Percentiles rank a stretch among this genome's conserved stretches.
Conservation (phyloP, 1,139 yeast species). For the Sugiyamaella xylanicola region DNA sequence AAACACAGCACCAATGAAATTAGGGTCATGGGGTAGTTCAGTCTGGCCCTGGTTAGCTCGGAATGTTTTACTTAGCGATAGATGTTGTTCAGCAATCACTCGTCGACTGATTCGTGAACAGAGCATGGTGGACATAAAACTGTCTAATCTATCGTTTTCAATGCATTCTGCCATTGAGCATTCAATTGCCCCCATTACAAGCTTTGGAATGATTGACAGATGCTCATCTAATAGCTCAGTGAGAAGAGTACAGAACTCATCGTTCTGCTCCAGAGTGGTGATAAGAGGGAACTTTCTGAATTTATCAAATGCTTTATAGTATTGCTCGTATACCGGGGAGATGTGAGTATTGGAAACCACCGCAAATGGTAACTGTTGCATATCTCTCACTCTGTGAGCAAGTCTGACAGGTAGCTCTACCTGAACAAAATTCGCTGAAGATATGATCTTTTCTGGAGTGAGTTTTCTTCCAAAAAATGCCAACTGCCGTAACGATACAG, state of each 20-base stretch:
- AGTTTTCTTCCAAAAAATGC: slow-evolving; percentile 86
- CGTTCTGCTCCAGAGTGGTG: slow-evolving; percentile 70
- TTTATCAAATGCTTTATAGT: slow-evolving; percentile 82
- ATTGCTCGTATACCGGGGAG: slow-evolving; percentile 84
- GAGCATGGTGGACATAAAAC: slow-evolving; percentile 71
- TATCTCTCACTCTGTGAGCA: slow-evolving; percentile 74
- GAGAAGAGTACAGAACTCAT: slow-evolving; percentile 64
- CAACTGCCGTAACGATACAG: slow-evolving; percentile 81
- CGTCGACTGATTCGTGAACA: slow-evolving; percentile 87
- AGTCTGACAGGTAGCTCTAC: slow-evolving; percentile 81
- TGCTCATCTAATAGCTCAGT: slow-evolving; percentile 69
- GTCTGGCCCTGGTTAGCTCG: slow-evolving; percentile 35
- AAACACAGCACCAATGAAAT: slow-evolving; percentile 85
- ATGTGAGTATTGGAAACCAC: slow-evolving; percentile 84
- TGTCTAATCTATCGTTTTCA: slow-evolving; percentile 66
- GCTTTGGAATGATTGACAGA: slow-evolving; percentile 75
- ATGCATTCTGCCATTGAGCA: slow-evolving; percentile 65
- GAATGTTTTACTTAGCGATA: slow-evolving; percentile 71
- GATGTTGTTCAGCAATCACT: slow-evolving; percentile 87
- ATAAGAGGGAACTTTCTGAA: slow-evolving; percentile 74
- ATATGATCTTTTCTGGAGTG: slow-evolving; percentile 74
- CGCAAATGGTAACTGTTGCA: slow-evolving; percentile 81
- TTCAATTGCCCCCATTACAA: slow-evolving; percentile 92
- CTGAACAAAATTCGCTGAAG: slow-evolving; percentile 85
- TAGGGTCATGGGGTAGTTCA: slow-evolving; percentile 48